phyloP scores from a whole-genome alignment of 805 yeast genomes.

The Isabelozyma rhagii region DNA sequence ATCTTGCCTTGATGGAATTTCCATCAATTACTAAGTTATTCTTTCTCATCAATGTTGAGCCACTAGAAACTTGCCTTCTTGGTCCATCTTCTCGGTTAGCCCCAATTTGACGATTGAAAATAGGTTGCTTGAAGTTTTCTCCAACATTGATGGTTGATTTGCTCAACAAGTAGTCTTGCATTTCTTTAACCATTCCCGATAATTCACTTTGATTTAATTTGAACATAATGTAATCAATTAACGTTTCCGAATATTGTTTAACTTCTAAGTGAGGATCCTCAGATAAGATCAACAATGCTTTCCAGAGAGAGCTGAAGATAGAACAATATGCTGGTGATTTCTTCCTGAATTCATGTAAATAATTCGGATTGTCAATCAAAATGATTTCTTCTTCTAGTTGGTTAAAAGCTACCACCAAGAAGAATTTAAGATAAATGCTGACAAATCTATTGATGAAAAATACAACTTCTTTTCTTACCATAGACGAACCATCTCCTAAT shows the following conservation, averaged over 20 bases:
- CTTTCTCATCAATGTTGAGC: slow-evolving; percentile 15
- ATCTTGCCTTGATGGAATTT: slow-evolving; percentile 20
- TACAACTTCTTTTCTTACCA: slow-evolving; percentile 83
- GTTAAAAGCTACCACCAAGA: slow-evolving; percentile 81
- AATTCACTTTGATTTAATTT: slow-evolving; percentile 64
- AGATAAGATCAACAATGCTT: slow-evolving; percentile 70
- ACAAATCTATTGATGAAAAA: slow-evolving; percentile 76
- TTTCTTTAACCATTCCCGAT: slow-evolving; percentile 59
- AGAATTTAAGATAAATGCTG: slow-evolving; percentile 64
- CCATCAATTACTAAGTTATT: slow-evolving; percentile 28
- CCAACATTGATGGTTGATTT: slow-evolving; percentile 40
- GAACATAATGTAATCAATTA: slow-evolving; percentile 69
- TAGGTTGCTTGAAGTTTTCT: slow-evolving; percentile 39
- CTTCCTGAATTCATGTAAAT: slow-evolving; percentile 61
- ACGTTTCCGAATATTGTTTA: slow-evolving; percentile 62
- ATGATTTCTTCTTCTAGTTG: slow-evolving; percentile 79
- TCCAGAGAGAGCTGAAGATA: slow-evolving; percentile 83
- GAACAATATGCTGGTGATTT: slow-evolving; percentile 84
- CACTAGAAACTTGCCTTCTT: slow-evolving; percentile 22
- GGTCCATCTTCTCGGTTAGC: slow-evolving; percentile 4
- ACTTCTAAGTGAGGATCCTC: slow-evolving; percentile 90
- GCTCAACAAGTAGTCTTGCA: slow-evolving; percentile 61
- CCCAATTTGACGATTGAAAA: slow-evolving; percentile 26
- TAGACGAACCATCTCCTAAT: slow-evolving; percentile 83
- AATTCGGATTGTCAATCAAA: slow-evolving; percentile 57